Evolutionary conservation across 306 rosid species (phyloP).

Genomic region (Trichosanthes cucumerina): DNA sequence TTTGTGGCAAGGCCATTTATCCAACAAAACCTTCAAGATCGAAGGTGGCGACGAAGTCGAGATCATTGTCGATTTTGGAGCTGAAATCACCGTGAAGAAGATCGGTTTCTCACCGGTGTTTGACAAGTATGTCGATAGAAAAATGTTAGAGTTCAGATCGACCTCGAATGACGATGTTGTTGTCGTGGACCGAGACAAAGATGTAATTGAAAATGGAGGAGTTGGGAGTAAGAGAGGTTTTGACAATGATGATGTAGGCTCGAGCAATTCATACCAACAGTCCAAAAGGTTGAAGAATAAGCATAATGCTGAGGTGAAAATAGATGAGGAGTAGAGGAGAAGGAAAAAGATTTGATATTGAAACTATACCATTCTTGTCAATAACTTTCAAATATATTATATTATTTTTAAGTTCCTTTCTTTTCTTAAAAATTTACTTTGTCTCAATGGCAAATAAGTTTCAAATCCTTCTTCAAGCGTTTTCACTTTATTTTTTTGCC

Average conservation of each 20-base stretch:
- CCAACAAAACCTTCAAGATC: slow-evolving; percentile 1
- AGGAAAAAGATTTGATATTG: neutral
- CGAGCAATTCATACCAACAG: neutral
- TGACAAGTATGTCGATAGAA: neutral
- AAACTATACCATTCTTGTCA: no score
- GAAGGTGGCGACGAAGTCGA: slow-evolving; percentile 15
- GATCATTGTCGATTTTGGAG: slow-evolving; percentile 5
- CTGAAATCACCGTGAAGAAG: slow-evolving; percentile 6
- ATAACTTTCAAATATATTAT: no score
- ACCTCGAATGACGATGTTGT: neutral
- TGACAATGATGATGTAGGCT: neutral
- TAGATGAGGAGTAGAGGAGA: neutral
- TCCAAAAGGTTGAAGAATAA: neutral
- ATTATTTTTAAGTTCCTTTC: no score
- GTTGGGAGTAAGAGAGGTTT: neutral
- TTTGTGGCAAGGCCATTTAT: slow-evolving; percentile 16
- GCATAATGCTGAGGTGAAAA: neutral
- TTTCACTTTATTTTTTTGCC: no score
- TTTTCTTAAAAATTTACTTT: no score
- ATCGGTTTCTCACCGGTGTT: slow-evolving; percentile 2
- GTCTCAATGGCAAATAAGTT: no score
- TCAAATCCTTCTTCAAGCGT: no score
- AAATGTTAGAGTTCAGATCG: neutral
- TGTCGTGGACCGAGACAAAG: neutral
- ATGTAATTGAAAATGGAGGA: neutral